Evolutionary conservation across 441 rosid genomes (phyloP).

Genomic region (Populus hybrid): DNA sequence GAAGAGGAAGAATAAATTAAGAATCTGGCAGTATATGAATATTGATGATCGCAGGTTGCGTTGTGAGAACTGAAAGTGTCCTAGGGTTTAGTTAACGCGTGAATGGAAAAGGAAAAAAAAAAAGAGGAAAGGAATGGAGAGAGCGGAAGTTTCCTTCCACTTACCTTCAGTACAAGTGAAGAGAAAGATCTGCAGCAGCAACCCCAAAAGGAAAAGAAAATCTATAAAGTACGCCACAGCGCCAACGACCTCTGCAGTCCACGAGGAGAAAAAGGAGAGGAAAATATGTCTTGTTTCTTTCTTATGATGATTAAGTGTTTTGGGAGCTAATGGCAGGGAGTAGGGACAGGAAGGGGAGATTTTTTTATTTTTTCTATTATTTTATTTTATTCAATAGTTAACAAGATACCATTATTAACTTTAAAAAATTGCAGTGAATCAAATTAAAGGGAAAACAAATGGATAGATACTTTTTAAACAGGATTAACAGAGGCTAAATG

Average conservation of each 20-base stretch:
- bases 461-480: too few relatives aligned
- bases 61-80: neutral
- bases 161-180: slow-evolving; percentile 6
- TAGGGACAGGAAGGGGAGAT: neutral
- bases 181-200: neutral
- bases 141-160: neutral
- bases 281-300: neutral
- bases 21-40: neutral
- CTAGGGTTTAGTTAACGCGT: neutral
- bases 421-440: too few relatives aligned
- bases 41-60: neutral
- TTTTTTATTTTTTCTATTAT: too few relatives aligned
- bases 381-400: too few relatives aligned
- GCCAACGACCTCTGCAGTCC: neutral
- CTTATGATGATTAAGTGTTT: neutral
- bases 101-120: neutral
- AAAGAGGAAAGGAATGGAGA: neutral
- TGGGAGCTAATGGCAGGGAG: neutral
- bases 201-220: neutral
- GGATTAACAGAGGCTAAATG: too few relatives aligned
- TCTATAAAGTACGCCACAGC: neutral
- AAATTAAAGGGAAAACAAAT: too few relatives aligned
- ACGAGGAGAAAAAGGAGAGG: neutral
- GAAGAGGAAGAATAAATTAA: neutral
- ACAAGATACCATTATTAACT: too few relatives aligned